A percentile compares a stretch with the other conserved stretches of the same genome.
phyloP scores from a whole-genome alignment of 106 monocot species.

The Phalaenopsis aphrodite region DNA sequence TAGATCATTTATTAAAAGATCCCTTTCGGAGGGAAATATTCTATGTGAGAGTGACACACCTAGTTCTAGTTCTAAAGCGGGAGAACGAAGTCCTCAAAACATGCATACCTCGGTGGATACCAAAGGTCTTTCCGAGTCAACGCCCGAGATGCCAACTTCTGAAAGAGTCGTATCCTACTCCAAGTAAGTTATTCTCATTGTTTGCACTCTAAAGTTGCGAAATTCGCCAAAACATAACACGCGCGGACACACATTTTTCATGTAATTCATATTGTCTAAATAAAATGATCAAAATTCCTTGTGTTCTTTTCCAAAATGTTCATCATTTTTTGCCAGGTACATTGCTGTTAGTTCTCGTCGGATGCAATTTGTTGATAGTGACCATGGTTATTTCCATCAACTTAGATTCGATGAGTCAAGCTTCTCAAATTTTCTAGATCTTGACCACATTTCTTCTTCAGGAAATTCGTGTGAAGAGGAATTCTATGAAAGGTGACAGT shows the following conservation, averaged over 20 bases:
- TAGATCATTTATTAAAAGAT: conserved; percentile 82
- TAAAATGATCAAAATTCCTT: not conserved
- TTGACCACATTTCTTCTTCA: conserved; percentile 76
- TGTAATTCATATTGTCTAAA: not conserved
- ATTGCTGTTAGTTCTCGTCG: conserved; percentile 19
- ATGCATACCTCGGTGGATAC: conserved; percentile 14
- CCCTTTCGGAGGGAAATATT: conserved; percentile 82
- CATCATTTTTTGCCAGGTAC: conserved; percentile 21
- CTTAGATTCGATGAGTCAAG: conserved; percentile 31
- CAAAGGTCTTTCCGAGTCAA: conserved; percentile 46
- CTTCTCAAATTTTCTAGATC: conserved; percentile 85
- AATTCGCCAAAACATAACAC: not conserved
- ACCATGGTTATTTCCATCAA: conserved; percentile 30
- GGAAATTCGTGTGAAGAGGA: conserved; percentile 83
- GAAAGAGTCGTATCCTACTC: conserved; percentile 49
- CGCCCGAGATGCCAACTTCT: conserved; percentile 50
- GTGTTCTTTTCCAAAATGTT: not conserved
- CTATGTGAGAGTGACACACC: conserved; percentile 29
- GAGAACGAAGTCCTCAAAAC: conserved; percentile 19
- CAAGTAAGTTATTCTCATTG: conserved; percentile 23
- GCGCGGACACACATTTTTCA: no score
- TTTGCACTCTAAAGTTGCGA: not conserved
- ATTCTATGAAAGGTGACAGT: conserved; percentile 48
- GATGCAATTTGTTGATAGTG: conserved; percentile 36
- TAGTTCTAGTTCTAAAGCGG: conserved; percentile 18